Base-by-base conservation (phyloP, 805 yeast genomes). In the Kuraishia ogatae region DNA sequence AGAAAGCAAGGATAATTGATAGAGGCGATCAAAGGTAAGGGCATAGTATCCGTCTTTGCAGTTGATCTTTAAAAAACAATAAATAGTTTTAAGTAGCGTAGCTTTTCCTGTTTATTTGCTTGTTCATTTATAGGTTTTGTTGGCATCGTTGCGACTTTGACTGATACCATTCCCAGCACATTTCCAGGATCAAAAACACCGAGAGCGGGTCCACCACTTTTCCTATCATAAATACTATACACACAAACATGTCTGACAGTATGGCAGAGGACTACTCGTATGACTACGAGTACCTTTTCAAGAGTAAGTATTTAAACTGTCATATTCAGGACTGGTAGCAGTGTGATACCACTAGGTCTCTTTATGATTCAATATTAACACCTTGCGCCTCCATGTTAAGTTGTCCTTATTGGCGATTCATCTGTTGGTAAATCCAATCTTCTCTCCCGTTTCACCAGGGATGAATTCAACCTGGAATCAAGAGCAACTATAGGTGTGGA, bases 401-500 rank as follows among this genome's bases (percentile, higher is more conserved):
- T 94, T 62, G 98, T 93, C 48, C 81, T 93, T 69, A 93, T 94
- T 69, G 98, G 98, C 50, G 98, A 94, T 71, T 89, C 97, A 13
- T 96, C 97, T 55, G 98, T 94, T 53, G 99, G 99, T 57, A 93
- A 93, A 70, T 89, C 97, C 65, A 94, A 94, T 74, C 78, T 93
- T 57, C 80, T 93, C 55, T 89, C 96, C 54, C 83, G 99, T 64
- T 93, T 93, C 78, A 91, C 98, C 13, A 83, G 97, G 59, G 92
- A 93, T 72, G 98, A 93, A 72, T 93, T 94, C 77, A 91, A 92
- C 73, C 80, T 92, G 60, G 98, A 94, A 69, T 85, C 94, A 19
- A 85, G 94, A 71, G 87, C 96, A 54, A 93, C 99, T 26, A 93
- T 93, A 67, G 99, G 99, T 51, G 99, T 94, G 53, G 99, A 94